Percentiles rank a stretch among this genome's conserved stretches.
Conservation (phyloP, 2,329 filamentous ascomycete species). For the Blastomyces silverae region DNA sequence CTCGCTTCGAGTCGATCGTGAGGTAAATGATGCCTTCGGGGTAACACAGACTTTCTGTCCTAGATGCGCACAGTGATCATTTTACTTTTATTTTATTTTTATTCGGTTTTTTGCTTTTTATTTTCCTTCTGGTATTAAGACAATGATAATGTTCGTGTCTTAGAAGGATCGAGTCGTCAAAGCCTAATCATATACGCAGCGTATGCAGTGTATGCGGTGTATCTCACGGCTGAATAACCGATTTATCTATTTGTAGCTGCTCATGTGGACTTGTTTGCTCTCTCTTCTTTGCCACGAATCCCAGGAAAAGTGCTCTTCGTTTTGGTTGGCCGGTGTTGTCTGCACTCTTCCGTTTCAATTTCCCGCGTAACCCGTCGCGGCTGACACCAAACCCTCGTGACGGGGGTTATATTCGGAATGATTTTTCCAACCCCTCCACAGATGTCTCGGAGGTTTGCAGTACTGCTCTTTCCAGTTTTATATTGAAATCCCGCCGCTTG, state of each 20-base stretch:
- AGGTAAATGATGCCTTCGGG: background rate
- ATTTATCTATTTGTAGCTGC: background rate
- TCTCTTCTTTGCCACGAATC: background rate
- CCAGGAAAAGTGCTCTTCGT: background rate
- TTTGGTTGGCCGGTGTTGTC: background rate
- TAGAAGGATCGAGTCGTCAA: background rate
- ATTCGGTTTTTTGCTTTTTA: background rate
- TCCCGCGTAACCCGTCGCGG: background rate
- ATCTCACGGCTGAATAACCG: background rate
- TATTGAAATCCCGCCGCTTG: background rate
- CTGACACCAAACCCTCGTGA: too few relatives aligned
- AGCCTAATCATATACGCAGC: too few relatives aligned
- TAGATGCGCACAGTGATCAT: background rate
- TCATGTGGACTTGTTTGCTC: conserved; percentile 3
- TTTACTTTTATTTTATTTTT: background rate
- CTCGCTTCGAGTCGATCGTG: background rate
- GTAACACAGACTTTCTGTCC: background rate
- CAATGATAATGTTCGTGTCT: background rate
- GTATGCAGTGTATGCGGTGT: background rate
- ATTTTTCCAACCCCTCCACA: too few relatives aligned
- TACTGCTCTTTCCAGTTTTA: too few relatives aligned
- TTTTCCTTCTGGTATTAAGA: background rate
- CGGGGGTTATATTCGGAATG: too few relatives aligned
- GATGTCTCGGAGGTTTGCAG: too few relatives aligned
- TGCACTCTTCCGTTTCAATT: background rate